A percentile compares a stretch with the other conserved stretches of the same genome.
Evolutionary conservation across 768 basidiomycete species (phyloP).

Genomic region (Phylloporus rhodoxanthus): DNA sequence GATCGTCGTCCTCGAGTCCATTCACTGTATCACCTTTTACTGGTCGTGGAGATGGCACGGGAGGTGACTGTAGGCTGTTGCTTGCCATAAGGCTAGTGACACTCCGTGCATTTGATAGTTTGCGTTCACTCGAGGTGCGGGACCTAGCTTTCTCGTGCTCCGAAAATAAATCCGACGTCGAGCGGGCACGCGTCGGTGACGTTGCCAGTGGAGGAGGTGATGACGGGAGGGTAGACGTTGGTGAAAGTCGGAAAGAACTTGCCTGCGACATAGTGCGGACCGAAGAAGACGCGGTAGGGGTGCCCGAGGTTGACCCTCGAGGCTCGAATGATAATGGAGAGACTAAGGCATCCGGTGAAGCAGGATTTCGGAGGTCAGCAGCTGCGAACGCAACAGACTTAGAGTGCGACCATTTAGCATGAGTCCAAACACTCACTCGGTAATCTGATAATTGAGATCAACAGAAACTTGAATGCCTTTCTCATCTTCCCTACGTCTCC

Average conservation of each 20-base stretch:
- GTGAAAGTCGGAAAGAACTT: slow-evolving; percentile 26
- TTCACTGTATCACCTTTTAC: slow-evolving; percentile 11
- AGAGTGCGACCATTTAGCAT: slow-evolving; percentile 1
- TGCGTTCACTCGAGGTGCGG: slow-evolving; percentile 22
- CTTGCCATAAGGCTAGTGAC: slow-evolving; percentile 21
- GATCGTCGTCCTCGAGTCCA: slow-evolving; percentile 24
- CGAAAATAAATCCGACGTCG: slow-evolving; percentile 48
- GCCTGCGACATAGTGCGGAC: slow-evolving; percentile 28
- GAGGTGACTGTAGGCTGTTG: slow-evolving; percentile 18
- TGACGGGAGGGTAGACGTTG: slow-evolving; percentile 32
- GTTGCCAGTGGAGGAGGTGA: slow-evolving; percentile 35
- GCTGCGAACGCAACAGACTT: slow-evolving; percentile 26
- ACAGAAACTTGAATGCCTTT: slow-evolving; percentile 65
- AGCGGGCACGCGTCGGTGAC: slow-evolving; percentile 50
- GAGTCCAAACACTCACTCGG: slow-evolving; percentile 25
- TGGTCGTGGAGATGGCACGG: slow-evolving; percentile 9
- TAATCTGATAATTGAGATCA: slow-evolving; percentile 56
- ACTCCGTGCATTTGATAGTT: slow-evolving; percentile 28
- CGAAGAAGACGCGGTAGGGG: slow-evolving; percentile 46
- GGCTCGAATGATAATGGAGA: slow-evolving; percentile 53
- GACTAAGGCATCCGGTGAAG: slow-evolving; percentile 56
- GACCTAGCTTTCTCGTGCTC: slow-evolving; percentile 37
- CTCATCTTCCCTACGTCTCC: slow-evolving; percentile 67
- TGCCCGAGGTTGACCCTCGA: slow-evolving; percentile 41
- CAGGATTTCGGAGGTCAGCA: slow-evolving; percentile 58